Evolutionary conservation across 208 protist genomes (phyloP).

Genomic region (Strigomonas culicis): DNA sequence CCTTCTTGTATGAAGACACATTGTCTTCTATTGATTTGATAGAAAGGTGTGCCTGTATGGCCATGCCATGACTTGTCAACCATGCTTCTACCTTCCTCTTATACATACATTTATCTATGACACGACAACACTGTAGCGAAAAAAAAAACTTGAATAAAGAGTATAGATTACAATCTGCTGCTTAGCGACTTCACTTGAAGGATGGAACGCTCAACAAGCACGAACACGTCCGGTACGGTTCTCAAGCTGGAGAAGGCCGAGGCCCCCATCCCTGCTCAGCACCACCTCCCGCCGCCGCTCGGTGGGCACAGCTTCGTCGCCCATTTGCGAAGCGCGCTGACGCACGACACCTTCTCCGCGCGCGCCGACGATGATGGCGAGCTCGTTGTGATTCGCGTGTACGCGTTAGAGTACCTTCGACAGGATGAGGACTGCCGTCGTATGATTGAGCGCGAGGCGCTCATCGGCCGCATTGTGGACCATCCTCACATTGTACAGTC

Average conservation of each 20-base stretch:
- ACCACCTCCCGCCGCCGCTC: slow-evolving; percentile 36
- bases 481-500: slow-evolving; percentile 48
- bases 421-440: slow-evolving; percentile 37
- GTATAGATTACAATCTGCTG: no score
- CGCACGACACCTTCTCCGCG: slow-evolving; percentile 65
- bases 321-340: slow-evolving; percentile 36
- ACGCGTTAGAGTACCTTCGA: slow-evolving; percentile 53
- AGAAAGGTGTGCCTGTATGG: no score
- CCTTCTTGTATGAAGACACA: no score
- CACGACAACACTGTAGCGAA: not conserved
- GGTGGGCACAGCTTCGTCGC: slow-evolving; percentile 47
- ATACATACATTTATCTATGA: not conserved
- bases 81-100: not conserved
- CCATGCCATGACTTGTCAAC: no score
- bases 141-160: no score
- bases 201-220: not conserved
- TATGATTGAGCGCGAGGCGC: slow-evolving; percentile 53
- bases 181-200: no score
- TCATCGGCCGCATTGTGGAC: slow-evolving; percentile 25
- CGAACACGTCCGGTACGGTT: not conserved
- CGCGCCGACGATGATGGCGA: slow-evolving; percentile 5
- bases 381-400: slow-evolving; percentile 51
- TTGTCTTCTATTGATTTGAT: no score
- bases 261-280: slow-evolving; percentile 16
- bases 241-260: not conserved